phyloP scores from a whole-genome alignment of 306 rosid species.

The apple (Malus domestica) region ASM211411v1 NC_041795.1:11840501-11841000 shows the following conservation, averaged over 20 bases:
- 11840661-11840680: slow-evolving; percentile 15
- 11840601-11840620: slow-evolving; percentile 93
- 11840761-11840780: slow-evolving; percentile 29
- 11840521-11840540: neutral
- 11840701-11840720: slow-evolving; percentile 9
- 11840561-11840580: neutral
- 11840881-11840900: slow-evolving; percentile 68
- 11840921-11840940: neutral
- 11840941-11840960: neutral
- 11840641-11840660: slow-evolving; percentile 56
- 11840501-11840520: neutral
- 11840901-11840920: slow-evolving; percentile 40
- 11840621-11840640: slow-evolving; percentile 48
- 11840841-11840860: slow-evolving; percentile 46
- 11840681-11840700: slow-evolving; percentile 8
- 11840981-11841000: neutral
- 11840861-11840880: slow-evolving; percentile 68
- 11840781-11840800: neutral
- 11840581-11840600: slow-evolving; percentile 58
- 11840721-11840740: slow-evolving; percentile 55
- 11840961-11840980: neutral
- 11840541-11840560: neutral
- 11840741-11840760: slow-evolving; percentile 65
- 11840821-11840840: neutral
- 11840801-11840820: slow-evolving; percentile 14